Base-by-base conservation (phyloP, 2,329 filamentous ascomycete species). In the Arthroderma sp. region DNA sequence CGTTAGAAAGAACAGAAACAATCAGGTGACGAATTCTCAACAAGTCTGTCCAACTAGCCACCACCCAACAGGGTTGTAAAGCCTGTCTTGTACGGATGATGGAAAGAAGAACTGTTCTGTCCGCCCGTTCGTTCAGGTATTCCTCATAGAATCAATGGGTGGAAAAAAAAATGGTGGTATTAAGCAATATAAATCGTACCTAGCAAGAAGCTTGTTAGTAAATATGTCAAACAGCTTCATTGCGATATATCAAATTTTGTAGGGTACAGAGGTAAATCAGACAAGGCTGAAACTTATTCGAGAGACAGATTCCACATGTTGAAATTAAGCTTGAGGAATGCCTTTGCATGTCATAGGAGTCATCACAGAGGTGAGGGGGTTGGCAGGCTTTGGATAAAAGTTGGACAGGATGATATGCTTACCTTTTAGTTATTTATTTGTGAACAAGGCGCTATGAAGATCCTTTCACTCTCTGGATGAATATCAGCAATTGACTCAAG, bases 1-100 rank as follows among this genome's bases (percentile, higher is more conserved):
- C 15, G 15, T 22, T 22, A 1, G 15, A 22, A 22, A 22, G 15
- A 22, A 27, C 43, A 43, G 36, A 37, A 45, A 39, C 48, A 54
- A 69, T 80, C 76, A 79, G 76, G 63, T 75, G 73, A 79, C 77
- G 76, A 78, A 65, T 70, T 78, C 71, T 80, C 76, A 80, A 79
- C 76, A 79, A 78, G 73, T 22, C 72, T 72, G 55, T 61, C 69
- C 71, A 66, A 57, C 61, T 58, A 54, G 57, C 62, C 56, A 63
- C 63, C 70, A 72, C 61, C 41, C 73, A 70, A 70, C 74, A 73
- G 68, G 68, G 73, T 76, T 79, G 76, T 79, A 80, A 73, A 73
- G 63, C 68, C 67, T 68, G 68, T 66, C 65, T 73, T 68, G 70
- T 54, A 64, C 63, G 71, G 68, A 66, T 70, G 70, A 59, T 59